Base-by-base conservation (phyloP, 2,329 filamentous ascomycete species). In the Neoarthrinium moseri region DNA sequence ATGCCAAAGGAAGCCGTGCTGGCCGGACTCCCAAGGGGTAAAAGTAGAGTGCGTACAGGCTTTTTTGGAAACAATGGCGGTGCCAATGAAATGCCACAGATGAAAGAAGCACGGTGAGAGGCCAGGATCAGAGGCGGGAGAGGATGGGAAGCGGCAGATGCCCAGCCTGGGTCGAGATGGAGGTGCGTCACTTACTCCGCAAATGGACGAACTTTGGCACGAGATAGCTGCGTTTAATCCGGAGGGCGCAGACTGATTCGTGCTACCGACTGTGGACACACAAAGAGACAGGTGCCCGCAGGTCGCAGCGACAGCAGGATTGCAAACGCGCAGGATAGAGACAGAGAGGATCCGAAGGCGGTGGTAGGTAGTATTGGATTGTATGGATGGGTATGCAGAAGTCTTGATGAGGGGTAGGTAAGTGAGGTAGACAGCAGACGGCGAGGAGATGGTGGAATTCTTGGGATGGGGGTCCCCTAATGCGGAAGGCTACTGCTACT, bases 141-240 rank as follows among this genome's bases (percentile, higher is more conserved):
- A 45, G 37, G n/a, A 45, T 17, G 29, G 35, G 17, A 23, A 26
- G 35, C 42, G 43, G 36, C 22, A 39, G 42, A 45, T 35, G 41
- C 29, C 23, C 21, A 33, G 26, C 37, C 27, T 40, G n/a, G n/a
- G n/a, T 29, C 23, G 36, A 45, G 17, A 42, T 23, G 24, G 27
- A 51, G 43, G 34, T 44, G 39, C 39, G 43, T 47, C 49, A 51
- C 49, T 51, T 52, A 48, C 50, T 50, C 47, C 44, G 47, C 45
- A 52, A 42, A 40, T 48, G 23, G 36, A 36, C 36, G 34, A 29
- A 40, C 26, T 42, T 40, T 50, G 22, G 36, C 12, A 39, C 18
- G 12, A 22, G 23, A 7, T 18, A 29, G 18, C 7, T 13, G 11
- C 29, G 39, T 29, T 43, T 8, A 23, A 23, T 15, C 12, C 12